phyloP scores from a whole-genome alignment of 257 asterid genomes.

The Nicotiana sylvestris region DNA sequence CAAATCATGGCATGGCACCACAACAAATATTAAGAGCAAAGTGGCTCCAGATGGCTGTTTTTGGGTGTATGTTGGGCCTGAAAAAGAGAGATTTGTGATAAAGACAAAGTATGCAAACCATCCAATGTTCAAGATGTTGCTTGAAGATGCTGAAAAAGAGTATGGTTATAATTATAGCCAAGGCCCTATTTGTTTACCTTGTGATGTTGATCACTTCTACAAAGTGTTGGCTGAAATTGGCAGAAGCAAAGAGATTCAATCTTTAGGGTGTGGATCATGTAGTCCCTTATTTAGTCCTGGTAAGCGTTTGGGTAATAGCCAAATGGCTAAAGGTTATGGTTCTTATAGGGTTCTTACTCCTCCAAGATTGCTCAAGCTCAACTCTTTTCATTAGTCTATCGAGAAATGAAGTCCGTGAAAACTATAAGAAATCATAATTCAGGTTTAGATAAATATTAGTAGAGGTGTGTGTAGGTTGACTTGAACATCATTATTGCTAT shows the following conservation, averaged over 20 bases:
- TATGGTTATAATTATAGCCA: conserved; percentile 44
- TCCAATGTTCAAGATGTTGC: conserved; percentile 54
- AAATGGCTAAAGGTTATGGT: conserved; percentile 12
- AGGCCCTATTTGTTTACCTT: conserved; percentile 56
- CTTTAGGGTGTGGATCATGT: conserved; percentile 4
- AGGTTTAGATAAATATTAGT: not conserved
- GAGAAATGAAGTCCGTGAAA: not conserved
- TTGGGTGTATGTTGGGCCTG: conserved; percentile 57
- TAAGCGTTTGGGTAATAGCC: conserved; percentile 17
- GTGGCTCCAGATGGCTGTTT: conserved; percentile 57
- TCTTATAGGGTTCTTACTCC: conserved; percentile 12
- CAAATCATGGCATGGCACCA: conserved; percentile 18
- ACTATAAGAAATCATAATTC: not conserved
- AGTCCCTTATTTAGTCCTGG: conserved; percentile 18
- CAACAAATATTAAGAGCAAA: not conserved
- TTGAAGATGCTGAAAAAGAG: conserved; percentile 61
- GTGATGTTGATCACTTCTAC: conserved; percentile 49
- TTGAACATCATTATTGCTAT: not conserved
- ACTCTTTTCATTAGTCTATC: not conserved
- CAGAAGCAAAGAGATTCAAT: not conserved
- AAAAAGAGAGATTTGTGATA: conserved; percentile 41
- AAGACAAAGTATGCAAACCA: conserved; percentile 47
- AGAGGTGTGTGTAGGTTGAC: not conserved
- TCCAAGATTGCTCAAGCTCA: conserved; percentile 11
- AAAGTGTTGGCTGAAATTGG: conserved; percentile 49